Percentiles rank a stretch among this genome's conserved stretches.
Conservation (phyloP, 306 rosid genomes). For the Castanopsis chinensis region DNA sequence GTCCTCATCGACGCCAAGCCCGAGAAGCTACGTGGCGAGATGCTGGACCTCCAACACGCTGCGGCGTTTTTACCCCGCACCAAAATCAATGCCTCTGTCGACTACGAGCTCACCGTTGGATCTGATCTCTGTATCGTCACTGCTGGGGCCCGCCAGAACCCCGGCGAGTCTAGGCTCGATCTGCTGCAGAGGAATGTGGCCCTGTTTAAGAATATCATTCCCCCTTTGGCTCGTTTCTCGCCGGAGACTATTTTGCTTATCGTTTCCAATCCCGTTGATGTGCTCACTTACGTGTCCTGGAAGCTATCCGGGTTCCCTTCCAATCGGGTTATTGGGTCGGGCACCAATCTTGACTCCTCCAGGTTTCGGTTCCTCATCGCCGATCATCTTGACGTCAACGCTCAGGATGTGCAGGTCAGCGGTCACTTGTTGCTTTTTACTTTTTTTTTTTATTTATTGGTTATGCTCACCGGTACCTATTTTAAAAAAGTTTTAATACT, state of each 20-base stretch:
- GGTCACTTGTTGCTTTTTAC: background rate
- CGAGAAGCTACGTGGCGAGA: slow-evolving; percentile 88
- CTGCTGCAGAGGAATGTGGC: slow-evolving; percentile 72
- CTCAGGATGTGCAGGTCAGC: slow-evolving; percentile 90
- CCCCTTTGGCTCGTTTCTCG: slow-evolving; percentile 57
- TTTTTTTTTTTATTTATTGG: too few relatives aligned
- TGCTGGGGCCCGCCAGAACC: slow-evolving; percentile 83
- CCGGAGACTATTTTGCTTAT: slow-evolving; percentile 59
- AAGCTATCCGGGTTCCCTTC: slow-evolving; percentile 85
- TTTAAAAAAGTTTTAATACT: too few relatives aligned
- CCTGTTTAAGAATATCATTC: slow-evolving; percentile 62
- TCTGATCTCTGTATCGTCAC: slow-evolving; percentile 92
- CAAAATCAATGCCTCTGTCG: slow-evolving; percentile 68
- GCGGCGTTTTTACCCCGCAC: slow-evolving; percentile 95
- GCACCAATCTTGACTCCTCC: slow-evolving; percentile 92
- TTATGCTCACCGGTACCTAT: too few relatives aligned
- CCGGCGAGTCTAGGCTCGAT: slow-evolving; percentile 70
- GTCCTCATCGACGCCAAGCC: slow-evolving; percentile 70
- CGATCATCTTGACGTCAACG: slow-evolving; percentile 87
- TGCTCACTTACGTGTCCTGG: slow-evolving; percentile 82
- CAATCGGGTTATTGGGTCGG: slow-evolving; percentile 88
- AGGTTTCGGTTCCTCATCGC: slow-evolving; percentile 87
- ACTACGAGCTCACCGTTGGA: slow-evolving; percentile 58
- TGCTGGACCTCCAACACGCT: slow-evolving; percentile 92
- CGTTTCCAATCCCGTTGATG: slow-evolving; percentile 85